Conservation (phyloP, 257 asterid genomes). For the Lycium ferocissimum region DNA sequence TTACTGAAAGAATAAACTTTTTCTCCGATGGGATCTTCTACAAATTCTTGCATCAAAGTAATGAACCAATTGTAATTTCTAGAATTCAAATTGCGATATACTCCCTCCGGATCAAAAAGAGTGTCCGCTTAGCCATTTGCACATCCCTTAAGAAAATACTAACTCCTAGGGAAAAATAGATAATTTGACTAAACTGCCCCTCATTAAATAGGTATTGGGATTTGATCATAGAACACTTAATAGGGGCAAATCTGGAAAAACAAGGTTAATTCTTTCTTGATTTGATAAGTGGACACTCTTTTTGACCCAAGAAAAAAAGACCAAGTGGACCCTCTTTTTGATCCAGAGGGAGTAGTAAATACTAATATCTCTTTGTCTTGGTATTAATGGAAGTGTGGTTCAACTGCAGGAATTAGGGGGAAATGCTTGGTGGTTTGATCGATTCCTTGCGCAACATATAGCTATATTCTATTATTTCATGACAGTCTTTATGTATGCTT, state of each 20-base stretch:
- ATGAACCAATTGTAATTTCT: not conserved
- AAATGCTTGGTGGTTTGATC: constrained; percentile 96
- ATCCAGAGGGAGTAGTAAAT: no score
- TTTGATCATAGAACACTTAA: no score
- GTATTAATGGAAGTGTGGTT: constrained; percentile 27
- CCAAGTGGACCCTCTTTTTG: no score
- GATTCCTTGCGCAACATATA: constrained; percentile 88
- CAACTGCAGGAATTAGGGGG: constrained; percentile 94
- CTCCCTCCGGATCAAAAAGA: not conserved
- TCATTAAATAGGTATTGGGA: no score
- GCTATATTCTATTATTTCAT: constrained; percentile 82
- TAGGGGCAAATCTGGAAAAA: no score
- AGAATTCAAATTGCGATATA: not conserved
- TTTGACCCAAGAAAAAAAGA: no score
- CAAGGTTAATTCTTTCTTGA: no score
- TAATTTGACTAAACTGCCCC: no score
- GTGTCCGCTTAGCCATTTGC: no score
- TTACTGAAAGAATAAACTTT: not conserved
- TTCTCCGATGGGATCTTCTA: not conserved
- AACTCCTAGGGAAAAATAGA: no score
- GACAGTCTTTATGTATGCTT: constrained; percentile 82
- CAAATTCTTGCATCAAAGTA: not conserved
- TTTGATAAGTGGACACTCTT: no score
- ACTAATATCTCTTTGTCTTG: constrained; percentile 33
- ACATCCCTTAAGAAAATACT: no score